Base-by-base conservation (phyloP, 768 basidiomycete species). In the Asterophora parasitica region DNA sequence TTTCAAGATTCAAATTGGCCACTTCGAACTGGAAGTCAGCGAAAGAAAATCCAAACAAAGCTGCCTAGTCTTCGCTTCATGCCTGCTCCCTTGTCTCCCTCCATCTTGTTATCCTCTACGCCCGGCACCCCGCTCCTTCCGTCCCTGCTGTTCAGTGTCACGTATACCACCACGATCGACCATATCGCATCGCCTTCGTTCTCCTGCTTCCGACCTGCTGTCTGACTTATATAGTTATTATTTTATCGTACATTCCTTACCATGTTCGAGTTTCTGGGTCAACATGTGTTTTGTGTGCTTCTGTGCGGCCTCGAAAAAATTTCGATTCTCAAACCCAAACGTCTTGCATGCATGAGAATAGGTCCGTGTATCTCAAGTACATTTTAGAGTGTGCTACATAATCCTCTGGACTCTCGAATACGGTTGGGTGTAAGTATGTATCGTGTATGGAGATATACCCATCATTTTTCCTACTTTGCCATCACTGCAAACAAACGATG, bases 1-100 rank as follows among this genome's bases (percentile, higher is more conserved):
- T 42, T 23, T 19, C 3, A 11, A 83, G 85, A 58, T 85, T 90
- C 70, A 88, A 85, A 65, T 55, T 75, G 43, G 87, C 87, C 13
- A 83, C 87, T 1, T 54, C 78, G 38, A 88, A 88, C 69, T 90
- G 87, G 87, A 87, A 85, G 66, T 78, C 72, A 54, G 75, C 83
- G 42, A 81, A 80, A 59, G 82, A 85, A 63, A 85, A 85, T 58
- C 78, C 79, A 0, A 78, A 76, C 62, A 66, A 66, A 57, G 58
- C 64, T 27, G 58, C 63, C 20, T 70, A 57, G 64, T 15, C 17
- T 15, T 37, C 20, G 37, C 35, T 37, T 36, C 38, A 47, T 12
- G n/a, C 41, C 32, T 13, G 15, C 41, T 33, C 33, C 43, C 16
- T 41, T 50, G 31, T 44, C 44, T 26, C 51, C 35, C 44, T 26